Conservation (phyloP, 805 yeast genomes). For the Barnettozyma sp. region DNA sequence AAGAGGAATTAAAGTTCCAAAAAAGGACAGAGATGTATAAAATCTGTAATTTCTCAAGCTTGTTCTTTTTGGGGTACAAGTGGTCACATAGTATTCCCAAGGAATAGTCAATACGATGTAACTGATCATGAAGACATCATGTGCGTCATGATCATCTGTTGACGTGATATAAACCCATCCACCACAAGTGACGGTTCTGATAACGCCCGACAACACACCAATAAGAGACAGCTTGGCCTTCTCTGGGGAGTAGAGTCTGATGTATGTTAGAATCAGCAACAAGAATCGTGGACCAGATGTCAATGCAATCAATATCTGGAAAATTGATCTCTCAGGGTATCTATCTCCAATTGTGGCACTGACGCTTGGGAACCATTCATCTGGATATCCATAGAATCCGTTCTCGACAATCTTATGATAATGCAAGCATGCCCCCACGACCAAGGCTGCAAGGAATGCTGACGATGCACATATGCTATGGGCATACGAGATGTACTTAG, state of each 20-base stretch:
- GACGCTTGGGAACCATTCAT: constrained; percentile 98
- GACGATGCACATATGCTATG: constrained; percentile 67
- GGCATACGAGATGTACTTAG: constrained; percentile 57
- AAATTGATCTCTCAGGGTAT: constrained; percentile 90
- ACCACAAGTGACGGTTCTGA: constrained; percentile 94
- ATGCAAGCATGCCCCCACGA: constrained; percentile 71
- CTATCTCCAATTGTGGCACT: constrained; percentile 96
- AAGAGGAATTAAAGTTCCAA: constrained; percentile 70
- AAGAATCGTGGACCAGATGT: constrained; percentile 91
- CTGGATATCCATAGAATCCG: constrained; percentile 84
- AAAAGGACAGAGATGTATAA: constrained; percentile 53
- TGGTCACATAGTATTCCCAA: constrained; percentile 67
- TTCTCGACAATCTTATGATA: constrained; percentile 84
- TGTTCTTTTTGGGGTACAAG: constrained; percentile 41
- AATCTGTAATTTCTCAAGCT: constrained; percentile 47
- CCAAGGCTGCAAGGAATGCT: constrained; percentile 71
- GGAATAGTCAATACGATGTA: constrained; percentile 88
- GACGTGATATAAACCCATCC: constrained; percentile 98
- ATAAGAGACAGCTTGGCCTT: constrained; percentile 30
- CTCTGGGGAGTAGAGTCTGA: constrained; percentile 36
- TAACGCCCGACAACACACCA: constrained; percentile 55
- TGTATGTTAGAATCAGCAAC: constrained; percentile 44
- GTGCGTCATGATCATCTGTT: constrained; percentile 94
- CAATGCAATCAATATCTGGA: constrained; percentile 85
- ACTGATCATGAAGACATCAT: constrained; percentile 90